These are phyloP conservation scores for Penicillium sp. DNA, from an alignment of 2,329 filamentous ascomycete species.

Conservation along the genomic window DNA sequence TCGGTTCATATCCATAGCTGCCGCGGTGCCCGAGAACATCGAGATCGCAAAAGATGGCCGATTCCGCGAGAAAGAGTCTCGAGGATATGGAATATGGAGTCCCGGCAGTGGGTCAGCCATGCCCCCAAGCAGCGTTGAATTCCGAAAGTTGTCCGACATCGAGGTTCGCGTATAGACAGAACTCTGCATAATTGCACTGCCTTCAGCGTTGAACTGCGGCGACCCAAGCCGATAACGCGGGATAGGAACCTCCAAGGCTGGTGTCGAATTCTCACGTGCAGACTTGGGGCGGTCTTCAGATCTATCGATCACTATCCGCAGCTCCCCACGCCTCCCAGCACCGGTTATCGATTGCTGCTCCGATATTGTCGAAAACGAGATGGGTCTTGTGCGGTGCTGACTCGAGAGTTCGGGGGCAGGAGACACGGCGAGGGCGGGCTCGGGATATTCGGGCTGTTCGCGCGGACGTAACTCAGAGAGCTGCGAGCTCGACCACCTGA, in stretches of 20 bases:
- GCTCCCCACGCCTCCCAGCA: slow-evolving; percentile 59
- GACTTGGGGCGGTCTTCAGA: slow-evolving; percentile 65
- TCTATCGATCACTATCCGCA: slow-evolving; percentile 78
- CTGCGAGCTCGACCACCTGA: slow-evolving; percentile 45
- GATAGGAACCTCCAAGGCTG: slow-evolving; percentile 70
- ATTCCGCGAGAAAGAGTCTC: slow-evolving; percentile 26
- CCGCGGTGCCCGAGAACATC: slow-evolving; percentile 37
- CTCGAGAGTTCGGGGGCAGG: slow-evolving; percentile 23
- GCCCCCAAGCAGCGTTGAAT: slow-evolving; percentile 57
- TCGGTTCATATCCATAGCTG: slow-evolving; percentile 32
- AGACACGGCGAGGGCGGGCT: slow-evolving; percentile 24
- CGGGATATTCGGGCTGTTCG: slow-evolving; percentile 26
- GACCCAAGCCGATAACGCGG: slow-evolving; percentile 82
- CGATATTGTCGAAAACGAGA: slow-evolving; percentile 75
- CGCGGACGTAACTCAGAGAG: slow-evolving; percentile 40
- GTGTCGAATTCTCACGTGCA: slow-evolving; percentile 54
- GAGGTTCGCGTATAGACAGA: slow-evolving; percentile 73
- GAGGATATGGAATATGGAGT: slow-evolving; percentile 27
- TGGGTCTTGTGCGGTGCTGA: slow-evolving; percentile 58
- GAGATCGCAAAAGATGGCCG: slow-evolving; percentile 40
- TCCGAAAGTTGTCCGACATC: slow-evolving; percentile 66
- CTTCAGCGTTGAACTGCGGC: slow-evolving; percentile 73
- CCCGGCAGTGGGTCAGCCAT: slow-evolving; percentile 27
- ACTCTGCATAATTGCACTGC: slow-evolving; percentile 73
- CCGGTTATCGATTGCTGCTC: slow-evolving; percentile 53